Percentiles rank a stretch among this genome's conserved stretches.
phyloP scores from a whole-genome alignment of 2,329 filamentous ascomycete genomes.

The Zymoseptoria crescenta region DNA sequence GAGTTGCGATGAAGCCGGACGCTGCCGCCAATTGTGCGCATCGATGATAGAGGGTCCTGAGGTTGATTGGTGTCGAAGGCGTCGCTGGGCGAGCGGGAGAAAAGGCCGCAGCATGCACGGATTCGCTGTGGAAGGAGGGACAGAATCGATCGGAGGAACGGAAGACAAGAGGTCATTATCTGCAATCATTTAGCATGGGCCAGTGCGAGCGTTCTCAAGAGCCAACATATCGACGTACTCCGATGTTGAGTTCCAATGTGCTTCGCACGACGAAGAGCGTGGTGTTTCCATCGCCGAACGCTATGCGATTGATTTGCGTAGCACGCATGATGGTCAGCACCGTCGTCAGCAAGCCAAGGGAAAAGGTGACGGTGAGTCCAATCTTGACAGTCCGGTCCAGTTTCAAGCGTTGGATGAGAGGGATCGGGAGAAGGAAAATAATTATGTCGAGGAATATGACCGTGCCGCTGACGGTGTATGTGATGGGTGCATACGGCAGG shows the following conservation, averaged over 20 bases:
- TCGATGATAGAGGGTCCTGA: not conserved
- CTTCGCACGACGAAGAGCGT: constrained; percentile 12
- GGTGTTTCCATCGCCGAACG: constrained; percentile 11
- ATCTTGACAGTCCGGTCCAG: constrained; percentile 12
- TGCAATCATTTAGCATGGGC: not conserved
- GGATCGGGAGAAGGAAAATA: constrained; percentile 13
- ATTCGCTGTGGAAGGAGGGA: constrained; percentile 9
- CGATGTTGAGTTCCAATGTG: constrained; percentile 12
- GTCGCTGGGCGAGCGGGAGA: not conserved
- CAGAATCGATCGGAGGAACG: constrained; percentile 11
- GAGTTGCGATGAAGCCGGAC: not conserved
- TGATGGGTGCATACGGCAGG: constrained; percentile 89
- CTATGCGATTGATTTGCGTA: constrained; percentile 11
- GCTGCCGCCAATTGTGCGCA: constrained; percentile 7
- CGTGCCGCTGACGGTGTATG: constrained; percentile 57
- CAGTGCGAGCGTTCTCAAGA: not conserved
- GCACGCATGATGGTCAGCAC: constrained; percentile 11
- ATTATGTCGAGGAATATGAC: constrained; percentile 11
- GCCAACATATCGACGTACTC: constrained; percentile 4
- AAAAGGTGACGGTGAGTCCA: constrained; percentile 12
- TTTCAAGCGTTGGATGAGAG: constrained; percentile 11
- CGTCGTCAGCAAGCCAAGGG: constrained; percentile 12
- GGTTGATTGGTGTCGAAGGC: not conserved
- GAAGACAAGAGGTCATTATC: constrained; percentile 17
- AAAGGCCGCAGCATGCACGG: constrained; percentile 6